A percentile compares a stretch with the other conserved stretches of the same genome.
phyloP scores from a whole-genome alignment of 306 rosid genomes.

The Dryas alaskensis region DNA sequence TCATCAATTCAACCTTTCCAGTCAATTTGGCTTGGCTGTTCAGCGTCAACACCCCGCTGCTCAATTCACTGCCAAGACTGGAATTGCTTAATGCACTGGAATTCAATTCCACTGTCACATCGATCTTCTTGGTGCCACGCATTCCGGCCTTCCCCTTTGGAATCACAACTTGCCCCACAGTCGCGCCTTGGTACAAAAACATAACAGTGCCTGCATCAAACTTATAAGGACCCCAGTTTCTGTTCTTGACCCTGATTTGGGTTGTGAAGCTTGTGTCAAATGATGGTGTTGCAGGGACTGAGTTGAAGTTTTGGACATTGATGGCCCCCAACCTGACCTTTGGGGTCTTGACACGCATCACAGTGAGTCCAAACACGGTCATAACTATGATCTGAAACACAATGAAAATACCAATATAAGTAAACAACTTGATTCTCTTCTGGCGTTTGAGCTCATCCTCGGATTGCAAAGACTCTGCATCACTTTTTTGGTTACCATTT shows the following conservation, averaged over 20 bases:
- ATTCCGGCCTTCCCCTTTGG: constrained; percentile 4
- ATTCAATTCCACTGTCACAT: not conserved
- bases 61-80: constrained; percentile 7
- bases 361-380: not conserved
- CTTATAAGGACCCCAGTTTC: constrained; percentile 25
- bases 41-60: constrained; percentile 8
- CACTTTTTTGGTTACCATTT: not conserved
- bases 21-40: constrained; percentile 11
- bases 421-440: constrained; percentile 12
- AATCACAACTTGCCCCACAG: not conserved
- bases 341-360: constrained; percentile 31
- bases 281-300: constrained; percentile 1
- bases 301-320: not conserved
- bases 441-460: constrained; percentile 14
- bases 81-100: not conserved
- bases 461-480: constrained; percentile 3
- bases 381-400: constrained; percentile 23
- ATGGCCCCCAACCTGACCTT: constrained; percentile 16
- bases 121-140: constrained; percentile 12
- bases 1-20: constrained; percentile 23
- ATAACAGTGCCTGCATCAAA: not conserved
- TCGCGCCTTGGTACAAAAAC: constrained; percentile 5
- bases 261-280: constrained; percentile 16
- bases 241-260: constrained; percentile 13
- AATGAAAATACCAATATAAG: constrained; percentile 14